Evolutionary conservation across 805 yeast species (phyloP), one percentile per base, ranked within the genome.

Genomic region (Blastobotrys parvus): DNA sequence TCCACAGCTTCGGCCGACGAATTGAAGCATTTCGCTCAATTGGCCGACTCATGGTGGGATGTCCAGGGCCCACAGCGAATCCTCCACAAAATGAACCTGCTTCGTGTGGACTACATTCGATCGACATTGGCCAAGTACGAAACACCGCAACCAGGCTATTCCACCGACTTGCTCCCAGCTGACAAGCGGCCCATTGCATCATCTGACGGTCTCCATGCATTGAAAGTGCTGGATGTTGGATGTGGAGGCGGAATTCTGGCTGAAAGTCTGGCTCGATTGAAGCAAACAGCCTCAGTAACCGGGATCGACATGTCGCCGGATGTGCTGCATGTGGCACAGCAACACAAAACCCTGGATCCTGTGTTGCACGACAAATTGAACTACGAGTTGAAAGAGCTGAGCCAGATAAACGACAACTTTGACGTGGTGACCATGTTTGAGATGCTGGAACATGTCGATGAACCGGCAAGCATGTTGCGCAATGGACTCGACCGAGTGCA

Each of bases 41-140:
- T 92, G 36, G 98, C 99, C 1, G 70, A 82, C n/a, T 64, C 86
- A n/a, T 92, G 99, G 99, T 92, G 99, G 98, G 95, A 92, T 54
- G 78, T 84, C 11, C 65, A 79, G 50, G 98, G 98, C 0, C 82
- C 97, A 1, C 97, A 92, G 59, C 68, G 98, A 32, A 85, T 92
- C 43, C 71, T 92, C 35, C 97, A 92, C 64, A 84, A 88, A 64
- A 90, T 92, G 98, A 92, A 92, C 60, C 68, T 86, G 39, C 69
- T 86, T 42, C 68, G 98, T 49, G 74, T 90, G 82, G 96, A 88
- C 60, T 92, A 88, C 58, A 78, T 92, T 39, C 77, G 75, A 48
- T 72, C 73, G 3, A 80, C 79, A 0, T 64, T 90, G 67, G 56
- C 60, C 2, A 72, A 68, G 15, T 77, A 77, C 30, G 70, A 22